These are phyloP conservation scores for Penicillium fuscoglaucum DNA, from an alignment of 2,329 filamentous ascomycete genomes.

Conservation along the genomic window DNA sequence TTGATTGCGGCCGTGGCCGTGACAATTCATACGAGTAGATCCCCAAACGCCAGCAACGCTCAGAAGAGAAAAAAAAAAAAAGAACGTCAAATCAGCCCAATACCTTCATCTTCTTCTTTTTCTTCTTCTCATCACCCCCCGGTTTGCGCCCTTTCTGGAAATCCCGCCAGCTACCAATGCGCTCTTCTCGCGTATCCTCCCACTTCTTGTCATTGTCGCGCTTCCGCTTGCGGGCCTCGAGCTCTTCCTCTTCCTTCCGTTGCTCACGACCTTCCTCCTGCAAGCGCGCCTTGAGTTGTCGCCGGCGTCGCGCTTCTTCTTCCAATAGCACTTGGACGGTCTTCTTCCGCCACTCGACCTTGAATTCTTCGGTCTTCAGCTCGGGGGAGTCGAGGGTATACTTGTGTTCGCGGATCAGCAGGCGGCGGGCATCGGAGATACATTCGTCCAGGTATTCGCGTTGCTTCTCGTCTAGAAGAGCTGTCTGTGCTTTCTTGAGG, in stretches of 20 bases:
- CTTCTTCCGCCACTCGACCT: constrained; percentile 85
- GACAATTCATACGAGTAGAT: background rate
- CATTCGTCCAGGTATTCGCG: constrained; percentile 85
- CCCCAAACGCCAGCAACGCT: constrained; percentile 6
- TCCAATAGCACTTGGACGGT: constrained; percentile 86
- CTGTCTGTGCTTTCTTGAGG: constrained; percentile 88
- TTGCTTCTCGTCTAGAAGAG: constrained; percentile 91
- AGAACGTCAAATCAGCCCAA: constrained; percentile 37
- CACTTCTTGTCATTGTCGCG: constrained; percentile 91
- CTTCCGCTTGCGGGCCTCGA: constrained; percentile 78
- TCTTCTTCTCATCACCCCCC: constrained; percentile 52
- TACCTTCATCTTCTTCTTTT: constrained; percentile 61
- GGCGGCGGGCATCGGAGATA: constrained; percentile 92
- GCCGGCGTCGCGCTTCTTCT: constrained; percentile 78
- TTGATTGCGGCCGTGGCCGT: background rate
- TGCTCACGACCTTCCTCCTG: constrained; percentile 93
- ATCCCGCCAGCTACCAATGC: constrained; percentile 91
- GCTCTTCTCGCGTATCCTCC: constrained; percentile 87
- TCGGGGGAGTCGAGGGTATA: constrained; percentile 88
- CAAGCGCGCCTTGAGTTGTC: constrained; percentile 91
- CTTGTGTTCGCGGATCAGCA: constrained; percentile 91
- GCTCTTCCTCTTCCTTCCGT: constrained; percentile 79
- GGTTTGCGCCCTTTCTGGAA: constrained; percentile 73
- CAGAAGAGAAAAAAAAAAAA: background rate
- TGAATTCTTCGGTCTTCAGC: constrained; percentile 76